These are phyloP conservation scores for Penicillium hordei DNA, from an alignment of 2,329 filamentous ascomycete species.

Conservation along the genomic window DNA sequence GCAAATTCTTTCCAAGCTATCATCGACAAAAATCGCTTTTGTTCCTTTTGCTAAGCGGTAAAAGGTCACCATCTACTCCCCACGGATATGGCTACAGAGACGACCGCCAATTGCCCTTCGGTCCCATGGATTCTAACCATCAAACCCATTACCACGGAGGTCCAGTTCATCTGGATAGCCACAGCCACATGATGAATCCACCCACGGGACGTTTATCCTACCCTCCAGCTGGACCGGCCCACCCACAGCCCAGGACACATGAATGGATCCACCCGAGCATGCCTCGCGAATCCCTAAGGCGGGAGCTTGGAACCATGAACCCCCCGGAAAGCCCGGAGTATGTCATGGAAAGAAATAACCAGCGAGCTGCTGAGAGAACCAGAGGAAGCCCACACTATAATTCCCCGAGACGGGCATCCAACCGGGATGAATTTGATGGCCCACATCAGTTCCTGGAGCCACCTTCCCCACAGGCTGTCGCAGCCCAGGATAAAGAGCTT, in stretches of 20 bases:
- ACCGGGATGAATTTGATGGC: slow-evolving; percentile 86
- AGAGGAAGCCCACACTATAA: slow-evolving; percentile 37
- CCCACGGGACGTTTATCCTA: slow-evolving; percentile 30
- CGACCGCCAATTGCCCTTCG: slow-evolving; percentile 27
- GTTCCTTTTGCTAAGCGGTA: slow-evolving; percentile 28
- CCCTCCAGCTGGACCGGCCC: slow-evolving; percentile 33
- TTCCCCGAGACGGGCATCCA: slow-evolving; percentile 68
- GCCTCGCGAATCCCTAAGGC: slow-evolving; percentile 33
- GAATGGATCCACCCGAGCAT: slow-evolving; percentile 37
- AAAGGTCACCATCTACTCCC: slow-evolving; percentile 32
- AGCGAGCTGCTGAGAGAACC: slow-evolving; percentile 33
- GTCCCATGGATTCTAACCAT: slow-evolving; percentile 34
- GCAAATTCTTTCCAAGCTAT: slow-evolving; percentile 5
- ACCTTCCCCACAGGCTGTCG: slow-evolving; percentile 68
- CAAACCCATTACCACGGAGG: slow-evolving; percentile 32
- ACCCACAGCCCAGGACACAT: slow-evolving; percentile 32
- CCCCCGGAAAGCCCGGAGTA: slow-evolving; percentile 38
- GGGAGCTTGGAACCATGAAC: slow-evolving; percentile 34
- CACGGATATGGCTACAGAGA: slow-evolving; percentile 32
- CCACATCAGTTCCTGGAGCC: slow-evolving; percentile 78
- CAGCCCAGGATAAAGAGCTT: slow-evolving; percentile 75
- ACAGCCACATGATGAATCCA: slow-evolving; percentile 31
- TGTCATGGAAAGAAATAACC: slow-evolving; percentile 38
- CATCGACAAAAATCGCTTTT: slow-evolving; percentile 11
- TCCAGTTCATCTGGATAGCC: slow-evolving; percentile 28